Evolutionary conservation across 306 rosid species (phyloP).

Genomic region (Potentilla sterilis): DNA sequence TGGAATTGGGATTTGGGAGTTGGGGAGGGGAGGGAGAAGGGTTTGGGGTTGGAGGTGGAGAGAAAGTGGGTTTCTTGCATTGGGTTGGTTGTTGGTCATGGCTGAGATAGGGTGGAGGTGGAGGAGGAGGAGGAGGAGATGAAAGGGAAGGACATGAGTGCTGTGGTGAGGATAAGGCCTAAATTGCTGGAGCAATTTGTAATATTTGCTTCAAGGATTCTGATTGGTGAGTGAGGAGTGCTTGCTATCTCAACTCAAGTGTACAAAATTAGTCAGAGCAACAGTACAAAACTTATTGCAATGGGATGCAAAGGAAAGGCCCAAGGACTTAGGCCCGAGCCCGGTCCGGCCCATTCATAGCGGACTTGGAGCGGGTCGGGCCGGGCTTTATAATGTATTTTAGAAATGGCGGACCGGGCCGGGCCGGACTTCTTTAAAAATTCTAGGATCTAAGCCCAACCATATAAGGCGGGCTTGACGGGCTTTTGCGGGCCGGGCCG

Average conservation of each 20-base stretch:
- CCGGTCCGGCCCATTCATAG: too few species aligned
- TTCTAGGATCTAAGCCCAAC: too few species aligned
- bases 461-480: too few species aligned
- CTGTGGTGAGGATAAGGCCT: conserved; percentile 11
- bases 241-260: background rate
- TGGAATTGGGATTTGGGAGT: conserved; percentile 10
- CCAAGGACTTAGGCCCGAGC: too few species aligned
- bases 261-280: background rate
- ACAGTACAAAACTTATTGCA: too few species aligned
- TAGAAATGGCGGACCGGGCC: too few species aligned
- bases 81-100: conserved; percentile 14
- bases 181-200: background rate
- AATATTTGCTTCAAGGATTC: background rate
- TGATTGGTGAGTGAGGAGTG: background rate
- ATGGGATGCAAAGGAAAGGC: too few species aligned
- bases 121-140: background rate
- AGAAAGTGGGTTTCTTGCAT: conserved; percentile 36
- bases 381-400: too few species aligned
- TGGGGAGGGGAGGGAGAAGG: conserved; percentile 18
- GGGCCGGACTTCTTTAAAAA: too few species aligned
- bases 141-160: background rate
- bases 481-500: too few species aligned
- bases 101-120: background rate
- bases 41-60: conserved; percentile 23
- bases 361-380: too few species aligned